Evolutionary conservation across 352 stramenopile genomes (phyloP), one percentile per base, ranked within the genome.

Genomic region (Phytophthora constricta): DNA sequence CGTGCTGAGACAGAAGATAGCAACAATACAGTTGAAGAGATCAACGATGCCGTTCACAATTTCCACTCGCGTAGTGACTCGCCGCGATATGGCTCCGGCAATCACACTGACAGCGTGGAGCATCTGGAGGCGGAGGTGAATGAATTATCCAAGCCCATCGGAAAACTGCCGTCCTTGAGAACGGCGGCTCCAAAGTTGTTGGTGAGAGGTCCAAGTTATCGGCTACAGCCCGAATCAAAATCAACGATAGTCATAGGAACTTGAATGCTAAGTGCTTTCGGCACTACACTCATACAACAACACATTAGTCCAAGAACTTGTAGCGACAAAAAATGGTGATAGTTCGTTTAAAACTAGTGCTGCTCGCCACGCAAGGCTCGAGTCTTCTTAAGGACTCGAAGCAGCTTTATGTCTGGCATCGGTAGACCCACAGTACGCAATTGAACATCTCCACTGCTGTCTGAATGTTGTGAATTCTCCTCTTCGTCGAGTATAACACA

Each of bases 21-120:
- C 22, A 17, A 70, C n/a, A n/a, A n/a, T n/a, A n/a, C n/a, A n/a
- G n/a, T n/a, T n/a, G n/a, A n/a, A n/a, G n/a, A n/a, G n/a, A n/a
- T n/a, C n/a, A n/a, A n/a, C n/a, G n/a, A n/a, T 20, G 23, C 31
- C 5, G 62, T 70, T 16, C 31, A 31, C 9, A 66, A 56, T 56
- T 70, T 66, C 19, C 41, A 65, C 17, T 64, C 57, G 17, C 57
- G 46, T 7, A 69, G 61, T 53, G 47, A 9, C 3, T 45, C 55
- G 10, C 47, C 62, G 45, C 56, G 62, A 3, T 23, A 46, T 13
- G 52, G 2, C 39, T 1, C 19, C 58, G 11, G 13, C 8, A 47
- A 65, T 3, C 48, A 56, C n/a, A 70, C 55, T 25, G 56, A 70
- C 9, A 70, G 37, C 26, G 20, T 70, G 3, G 56, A 70, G 2